Evolutionary conservation across 257 asterid species (phyloP).

Genomic region (Forsythia suspensa): DNA sequence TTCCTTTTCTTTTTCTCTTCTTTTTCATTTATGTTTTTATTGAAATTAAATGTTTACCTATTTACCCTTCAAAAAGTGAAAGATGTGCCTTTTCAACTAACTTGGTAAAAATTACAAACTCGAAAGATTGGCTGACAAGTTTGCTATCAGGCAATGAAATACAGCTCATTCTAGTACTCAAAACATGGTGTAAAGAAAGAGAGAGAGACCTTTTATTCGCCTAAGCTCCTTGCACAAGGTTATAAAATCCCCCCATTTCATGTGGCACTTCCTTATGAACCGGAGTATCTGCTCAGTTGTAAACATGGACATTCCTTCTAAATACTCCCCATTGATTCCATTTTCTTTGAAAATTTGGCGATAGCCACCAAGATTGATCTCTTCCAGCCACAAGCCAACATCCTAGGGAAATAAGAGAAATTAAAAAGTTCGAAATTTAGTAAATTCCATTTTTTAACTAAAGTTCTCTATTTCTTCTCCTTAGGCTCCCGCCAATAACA

Average conservation of each 20-base stretch:
- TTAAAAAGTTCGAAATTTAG: slow-evolving; percentile 12
- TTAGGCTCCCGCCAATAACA: slow-evolving; percentile 11
- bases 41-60: background rate
- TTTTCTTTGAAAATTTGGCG: slow-evolving; percentile 83
- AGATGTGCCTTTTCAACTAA: background rate
- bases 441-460: slow-evolving; percentile 14
- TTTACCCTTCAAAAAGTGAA: background rate
- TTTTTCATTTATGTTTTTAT: background rate
- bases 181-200: background rate
- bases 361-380: slow-evolving; percentile 91
- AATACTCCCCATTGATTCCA: slow-evolving; percentile 94
- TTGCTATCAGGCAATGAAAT: too few species aligned
- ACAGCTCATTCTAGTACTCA: too few species aligned
- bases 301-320: slow-evolving; percentile 99
- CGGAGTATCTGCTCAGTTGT: slow-evolving; percentile 98
- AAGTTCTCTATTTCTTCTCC: slow-evolving; percentile 14
- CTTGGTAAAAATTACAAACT: background rate
- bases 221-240: slow-evolving; percentile 99
- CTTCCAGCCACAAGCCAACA: slow-evolving; percentile 98
- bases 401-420: slow-evolving; percentile 51
- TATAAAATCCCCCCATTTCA: slow-evolving; percentile 99
- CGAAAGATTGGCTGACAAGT: background rate
- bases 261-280: slow-evolving; percentile 97
- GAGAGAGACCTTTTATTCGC: slow-evolving; percentile 82
- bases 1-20: background rate